Conservation (phyloP, 768 basidiomycete species). For the Termitomyces sp. region DNA sequence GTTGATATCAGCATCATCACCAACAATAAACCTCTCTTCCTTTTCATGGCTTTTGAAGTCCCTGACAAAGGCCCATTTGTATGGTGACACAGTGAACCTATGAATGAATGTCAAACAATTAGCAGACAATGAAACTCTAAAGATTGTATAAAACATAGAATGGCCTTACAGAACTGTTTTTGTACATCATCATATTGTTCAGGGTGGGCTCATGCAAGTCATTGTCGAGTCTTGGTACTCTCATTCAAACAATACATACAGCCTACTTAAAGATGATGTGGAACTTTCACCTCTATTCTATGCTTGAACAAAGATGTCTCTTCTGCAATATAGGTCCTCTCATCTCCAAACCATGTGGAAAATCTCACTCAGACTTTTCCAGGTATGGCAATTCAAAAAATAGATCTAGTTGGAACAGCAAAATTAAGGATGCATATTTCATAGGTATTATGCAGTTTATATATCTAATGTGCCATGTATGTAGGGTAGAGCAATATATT, state of each 20-base stretch:
- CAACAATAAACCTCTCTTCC: slow-evolving; percentile 68
- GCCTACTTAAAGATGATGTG: slow-evolving; percentile 81
- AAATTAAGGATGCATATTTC: too few relatives aligned
- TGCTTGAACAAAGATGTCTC: slow-evolving; percentile 79
- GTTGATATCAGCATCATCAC: slow-evolving; percentile 77
- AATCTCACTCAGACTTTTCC: background rate
- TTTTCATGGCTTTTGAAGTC: slow-evolving; percentile 65
- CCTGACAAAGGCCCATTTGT: slow-evolving; percentile 53
- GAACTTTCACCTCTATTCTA: slow-evolving; percentile 84
- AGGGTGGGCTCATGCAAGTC: slow-evolving; percentile 76
- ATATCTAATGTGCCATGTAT: too few relatives aligned
- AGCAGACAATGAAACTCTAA: slow-evolving; percentile 57
- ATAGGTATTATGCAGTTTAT: too few relatives aligned
- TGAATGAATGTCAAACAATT: slow-evolving; percentile 77
- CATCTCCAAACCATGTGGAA: background rate
- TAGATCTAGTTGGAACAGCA: too few relatives aligned
- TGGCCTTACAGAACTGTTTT: slow-evolving; percentile 63
- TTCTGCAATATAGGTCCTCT: slow-evolving; percentile 67
- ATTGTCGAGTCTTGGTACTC: slow-evolving; percentile 93
- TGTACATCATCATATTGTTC: slow-evolving; percentile 70
- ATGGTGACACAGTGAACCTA: slow-evolving; percentile 62
- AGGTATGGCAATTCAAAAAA: slow-evolving; percentile 53
- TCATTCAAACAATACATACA: slow-evolving; percentile 65
- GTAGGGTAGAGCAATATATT: too few relatives aligned
- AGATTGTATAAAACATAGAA: slow-evolving; percentile 40